Conservation (phyloP, 495 filamentous ascomycete genomes). For the Aspergillus indologenus region DNA sequence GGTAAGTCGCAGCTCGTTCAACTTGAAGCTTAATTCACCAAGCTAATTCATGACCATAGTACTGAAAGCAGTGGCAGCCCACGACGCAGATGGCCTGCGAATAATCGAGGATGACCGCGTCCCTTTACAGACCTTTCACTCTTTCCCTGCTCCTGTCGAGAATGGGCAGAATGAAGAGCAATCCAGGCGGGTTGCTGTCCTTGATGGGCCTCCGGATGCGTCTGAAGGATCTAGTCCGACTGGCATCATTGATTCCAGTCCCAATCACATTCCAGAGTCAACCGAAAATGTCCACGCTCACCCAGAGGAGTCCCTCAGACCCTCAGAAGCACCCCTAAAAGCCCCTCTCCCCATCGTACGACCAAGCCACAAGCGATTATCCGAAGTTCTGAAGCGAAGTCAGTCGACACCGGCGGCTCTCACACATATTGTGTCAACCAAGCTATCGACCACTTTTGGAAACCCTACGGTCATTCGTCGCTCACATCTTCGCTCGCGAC, state of each 20-base stretch:
- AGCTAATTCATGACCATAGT: conserved; percentile 5
- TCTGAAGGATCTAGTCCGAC: neutral
- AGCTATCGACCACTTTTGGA: conserved; percentile 48
- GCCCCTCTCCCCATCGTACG: neutral
- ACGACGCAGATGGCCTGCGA: neutral
- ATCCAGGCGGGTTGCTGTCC: neutral
- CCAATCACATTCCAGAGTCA: neutral
- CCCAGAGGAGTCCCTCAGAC: neutral
- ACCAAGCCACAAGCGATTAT: neutral
- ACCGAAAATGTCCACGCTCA: neutral
- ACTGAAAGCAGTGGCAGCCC: neutral
- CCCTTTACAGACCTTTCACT: neutral
- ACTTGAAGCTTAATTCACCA: neutral
- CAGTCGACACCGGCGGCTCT: conserved; percentile 29
- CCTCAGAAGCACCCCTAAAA: neutral
- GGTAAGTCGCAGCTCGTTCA: conserved; percentile 13
- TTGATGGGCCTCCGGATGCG: neutral
- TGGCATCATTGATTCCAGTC: neutral
- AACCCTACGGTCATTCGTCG: conserved; percentile 56
- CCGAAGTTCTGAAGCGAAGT: conserved; percentile 10
- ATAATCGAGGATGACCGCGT: neutral
- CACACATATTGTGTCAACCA: conserved; percentile 45
- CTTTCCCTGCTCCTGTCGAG: neutral
- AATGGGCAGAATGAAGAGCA: neutral
- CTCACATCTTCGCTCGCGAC: conserved; percentile 41